Evolutionary conservation across 2,329 filamentous ascomycete species (phyloP), one percentile per base, ranked within the genome.

Genomic region (Monilinia vaccinii-corymbosi): DNA sequence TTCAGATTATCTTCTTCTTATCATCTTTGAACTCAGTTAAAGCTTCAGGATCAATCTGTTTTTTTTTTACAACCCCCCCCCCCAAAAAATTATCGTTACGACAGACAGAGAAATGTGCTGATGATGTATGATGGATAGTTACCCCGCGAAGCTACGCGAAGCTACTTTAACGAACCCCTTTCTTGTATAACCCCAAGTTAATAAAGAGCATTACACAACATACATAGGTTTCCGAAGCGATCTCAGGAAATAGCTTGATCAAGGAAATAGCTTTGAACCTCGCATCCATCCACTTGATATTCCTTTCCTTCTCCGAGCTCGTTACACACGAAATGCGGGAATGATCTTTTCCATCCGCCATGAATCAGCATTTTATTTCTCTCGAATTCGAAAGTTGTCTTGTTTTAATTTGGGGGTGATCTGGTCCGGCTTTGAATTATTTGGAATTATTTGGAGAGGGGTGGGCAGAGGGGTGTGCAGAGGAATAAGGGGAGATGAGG

Each of bases 241-340:
- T n/a, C 68, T 81, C 84, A 14, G 64, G 88, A 61, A 73, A 79
- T 40, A 77, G 77, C 44, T 68, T 87, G 45, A 69, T 90, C 65
- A 78, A 80, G 63, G 76, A 76, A 58, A 89, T 85, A 0, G 76
- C 80, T 8, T 75, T 90, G 61, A 87, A 88, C 68, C 86, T 87
- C 1, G 75, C 77, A 44, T 73, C 89, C 23, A n/a, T 79, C 87
- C n/a, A n/a, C 0, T 73, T 90, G 14, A 81, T 86, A 0, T 75
- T 89, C 28, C 68, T 89, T 75, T 89, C 28, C 68, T 89, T 48
- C 77, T 89, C 5, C 75, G 85, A 25, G 80, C 82, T 10, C 79
- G 80, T 32, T 86, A 82, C 75, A 6, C 25, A 88, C 85, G n/a
- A 76, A 80, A 65, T 78, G 78, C 64, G 86, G 87, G 53, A 76